Evolutionary conservation across 306 rosid species (phyloP).

Genomic region (Inga oerstediana): DNA sequence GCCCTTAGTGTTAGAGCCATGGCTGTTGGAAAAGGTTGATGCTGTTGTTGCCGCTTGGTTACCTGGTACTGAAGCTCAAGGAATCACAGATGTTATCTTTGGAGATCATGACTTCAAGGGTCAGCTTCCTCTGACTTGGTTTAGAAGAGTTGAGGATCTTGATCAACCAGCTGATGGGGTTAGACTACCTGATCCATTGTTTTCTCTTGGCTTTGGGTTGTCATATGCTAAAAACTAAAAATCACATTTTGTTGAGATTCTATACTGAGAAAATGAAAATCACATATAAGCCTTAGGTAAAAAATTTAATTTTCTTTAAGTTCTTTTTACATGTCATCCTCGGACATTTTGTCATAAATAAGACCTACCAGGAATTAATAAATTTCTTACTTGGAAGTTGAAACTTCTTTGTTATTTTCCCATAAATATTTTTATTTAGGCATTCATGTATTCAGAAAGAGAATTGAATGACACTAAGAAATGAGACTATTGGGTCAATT

Average conservation of each 20-base stretch:
- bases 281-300: too few species aligned
- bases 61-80: constrained; percentile 86
- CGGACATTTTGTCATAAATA: too few species aligned
- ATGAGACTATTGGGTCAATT: background rate
- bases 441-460: background rate
- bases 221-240: constrained; percentile 22
- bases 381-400: too few species aligned
- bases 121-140: constrained; percentile 82
- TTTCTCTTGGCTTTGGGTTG: constrained; percentile 63
- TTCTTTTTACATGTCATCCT: too few species aligned
- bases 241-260: too few species aligned
- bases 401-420: too few species aligned
- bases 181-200: background rate
- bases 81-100: constrained; percentile 78
- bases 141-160: constrained; percentile 56
- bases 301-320: too few species aligned
- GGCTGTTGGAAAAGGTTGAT: constrained; percentile 59
- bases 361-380: too few species aligned
- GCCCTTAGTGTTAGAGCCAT: constrained; percentile 68
- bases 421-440: background rate
- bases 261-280: too few species aligned
- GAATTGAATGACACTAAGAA: background rate
- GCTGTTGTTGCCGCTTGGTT: constrained; percentile 92
- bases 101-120: constrained; percentile 75
- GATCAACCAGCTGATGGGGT: constrained; percentile 45